Conservation (phyloP, 164 flowering plant species). For the Tinospora cordifolia region DNA sequence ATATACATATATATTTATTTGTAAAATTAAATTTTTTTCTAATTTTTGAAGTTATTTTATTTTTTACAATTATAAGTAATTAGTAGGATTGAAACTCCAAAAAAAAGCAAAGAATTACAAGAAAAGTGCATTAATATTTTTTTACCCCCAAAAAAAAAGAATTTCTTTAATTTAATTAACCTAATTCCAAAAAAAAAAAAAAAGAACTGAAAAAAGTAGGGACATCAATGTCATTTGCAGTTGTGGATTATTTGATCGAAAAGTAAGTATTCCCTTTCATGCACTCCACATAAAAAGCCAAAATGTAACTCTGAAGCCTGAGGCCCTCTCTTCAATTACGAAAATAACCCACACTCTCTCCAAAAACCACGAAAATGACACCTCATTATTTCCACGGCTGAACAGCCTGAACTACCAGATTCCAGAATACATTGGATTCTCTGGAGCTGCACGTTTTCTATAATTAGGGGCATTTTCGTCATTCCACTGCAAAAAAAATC, state of each 20-base stretch:
- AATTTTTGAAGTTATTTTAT: no score
- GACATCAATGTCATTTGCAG: background rate
- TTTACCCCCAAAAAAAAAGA: no score
- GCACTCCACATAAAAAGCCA: no score
- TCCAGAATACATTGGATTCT: slow-evolving; percentile 3
- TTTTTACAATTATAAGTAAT: no score
- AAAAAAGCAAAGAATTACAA: no score
- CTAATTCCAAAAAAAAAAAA: no score
- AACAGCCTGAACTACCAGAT: background rate
- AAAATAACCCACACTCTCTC: background rate
- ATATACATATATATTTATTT: no score
- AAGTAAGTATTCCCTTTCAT: background rate
- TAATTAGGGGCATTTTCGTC: background rate
- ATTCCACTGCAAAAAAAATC: background rate
- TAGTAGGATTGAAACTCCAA: no score
- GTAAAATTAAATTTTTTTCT: no score
- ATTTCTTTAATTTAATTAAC: no score
- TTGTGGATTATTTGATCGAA: background rate
- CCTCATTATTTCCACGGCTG: background rate
- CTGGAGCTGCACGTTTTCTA: slow-evolving; percentile 1
- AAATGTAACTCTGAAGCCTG: no score
- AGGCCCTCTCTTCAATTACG: background rate
- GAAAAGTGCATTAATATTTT: no score
- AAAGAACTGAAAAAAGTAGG: background rate
- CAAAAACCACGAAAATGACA: background rate